A percentile compares a stretch with the other conserved stretches of the same genome.
Conservation (phyloP, 2,329 filamentous ascomycete genomes). For the Didymella pomorum region DNA sequence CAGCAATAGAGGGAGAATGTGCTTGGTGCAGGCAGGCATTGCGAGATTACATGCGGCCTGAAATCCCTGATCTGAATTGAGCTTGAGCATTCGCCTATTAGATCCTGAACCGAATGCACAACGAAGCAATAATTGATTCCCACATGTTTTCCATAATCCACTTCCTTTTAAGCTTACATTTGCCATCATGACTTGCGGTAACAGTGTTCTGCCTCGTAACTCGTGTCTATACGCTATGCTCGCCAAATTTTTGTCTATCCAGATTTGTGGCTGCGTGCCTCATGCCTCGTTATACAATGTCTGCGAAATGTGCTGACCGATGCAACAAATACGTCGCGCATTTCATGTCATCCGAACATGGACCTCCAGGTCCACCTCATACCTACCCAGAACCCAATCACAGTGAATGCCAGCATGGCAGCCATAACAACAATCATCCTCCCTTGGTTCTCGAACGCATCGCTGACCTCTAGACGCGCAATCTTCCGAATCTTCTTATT, state of each 20-base stretch:
- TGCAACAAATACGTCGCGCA: neutral
- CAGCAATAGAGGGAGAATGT: slow-evolving; percentile 20
- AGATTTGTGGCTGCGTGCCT: slow-evolving; percentile 1
- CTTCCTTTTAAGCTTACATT: neutral
- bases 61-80: neutral
- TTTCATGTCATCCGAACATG: slow-evolving; percentile 2
- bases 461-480: slow-evolving; percentile 67
- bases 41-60: too few species aligned
- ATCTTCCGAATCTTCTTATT: slow-evolving; percentile 62
- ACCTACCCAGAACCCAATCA: slow-evolving; percentile 29
- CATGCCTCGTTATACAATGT: slow-evolving; percentile 6
- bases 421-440: slow-evolving; percentile 62
- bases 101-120: neutral
- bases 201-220: neutral
- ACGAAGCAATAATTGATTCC: neutral
- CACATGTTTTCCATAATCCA: too few species aligned
- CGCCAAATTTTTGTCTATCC: slow-evolving; percentile 8
- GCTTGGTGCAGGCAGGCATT: neutral
- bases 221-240: neutral
- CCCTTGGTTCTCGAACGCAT: slow-evolving; percentile 68
- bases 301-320: neutral
- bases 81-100: neutral
- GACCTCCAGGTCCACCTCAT: slow-evolving; percentile 33
- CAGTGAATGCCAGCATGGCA: slow-evolving; percentile 34
- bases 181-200: neutral